Conservation (phyloP, 805 yeast species). For the Scheffersomyces stipitis region DNA sequence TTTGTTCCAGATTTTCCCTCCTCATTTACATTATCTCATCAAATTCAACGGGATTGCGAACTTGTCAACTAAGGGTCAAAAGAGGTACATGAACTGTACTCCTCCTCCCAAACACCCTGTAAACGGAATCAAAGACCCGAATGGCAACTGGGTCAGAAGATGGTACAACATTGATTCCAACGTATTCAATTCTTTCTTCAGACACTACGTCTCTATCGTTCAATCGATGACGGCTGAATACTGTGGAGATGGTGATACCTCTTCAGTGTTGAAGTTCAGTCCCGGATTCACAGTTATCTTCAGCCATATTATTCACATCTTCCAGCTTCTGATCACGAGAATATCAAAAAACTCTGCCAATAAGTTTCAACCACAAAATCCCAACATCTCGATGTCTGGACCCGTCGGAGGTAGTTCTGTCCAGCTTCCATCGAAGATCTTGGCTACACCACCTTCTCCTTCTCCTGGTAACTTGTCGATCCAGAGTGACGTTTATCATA, state of each 20-base stretch:
- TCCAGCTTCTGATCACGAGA: constrained; percentile 28
- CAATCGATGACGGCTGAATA: constrained; percentile 2
- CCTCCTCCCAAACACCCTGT: constrained; percentile 44
- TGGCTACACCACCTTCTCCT: constrained; percentile 7
- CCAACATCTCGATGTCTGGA: neutral
- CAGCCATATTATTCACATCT: constrained; percentile 47
- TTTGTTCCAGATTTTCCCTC: constrained; percentile 23
- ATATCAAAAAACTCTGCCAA: constrained; percentile 5
- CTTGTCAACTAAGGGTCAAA: constrained; percentile 22
- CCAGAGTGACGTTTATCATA: constrained; percentile 35
- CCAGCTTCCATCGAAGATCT: neutral
- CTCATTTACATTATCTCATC: constrained; percentile 28
- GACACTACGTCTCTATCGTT: constrained; percentile 49
- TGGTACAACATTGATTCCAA: constrained; percentile 61
- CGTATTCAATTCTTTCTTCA: constrained; percentile 58
- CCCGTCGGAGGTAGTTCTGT: constrained; percentile 1
- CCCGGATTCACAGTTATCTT: constrained; percentile 50
- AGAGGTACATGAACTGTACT: constrained; percentile 31
- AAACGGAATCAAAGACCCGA: constrained; percentile 53
- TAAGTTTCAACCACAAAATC: constrained; percentile 7
- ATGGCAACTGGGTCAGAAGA: constrained; percentile 60
- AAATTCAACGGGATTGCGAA: constrained; percentile 34
- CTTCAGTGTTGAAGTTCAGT: constrained; percentile 14
- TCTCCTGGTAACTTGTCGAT: constrained; percentile 6
- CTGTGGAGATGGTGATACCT: neutral